phyloP scores from a whole-genome alignment of 306 rosid genomes.

The Pterocarpus macrocarpus region DNA sequence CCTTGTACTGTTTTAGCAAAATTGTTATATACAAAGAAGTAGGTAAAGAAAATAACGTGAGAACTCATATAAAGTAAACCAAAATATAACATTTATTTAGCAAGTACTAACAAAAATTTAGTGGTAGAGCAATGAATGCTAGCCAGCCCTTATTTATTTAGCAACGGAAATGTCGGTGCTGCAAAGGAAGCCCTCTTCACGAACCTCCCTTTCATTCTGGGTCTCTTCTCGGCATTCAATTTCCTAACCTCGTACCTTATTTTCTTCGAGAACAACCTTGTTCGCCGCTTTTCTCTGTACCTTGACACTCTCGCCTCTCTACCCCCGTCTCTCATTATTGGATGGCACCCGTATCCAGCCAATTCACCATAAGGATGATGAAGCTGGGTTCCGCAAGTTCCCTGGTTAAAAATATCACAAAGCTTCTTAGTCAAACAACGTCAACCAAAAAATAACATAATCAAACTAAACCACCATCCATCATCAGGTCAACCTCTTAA shows the following conservation, averaged over 20 bases:
- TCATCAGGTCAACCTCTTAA: neutral
- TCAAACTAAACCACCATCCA: neutral
- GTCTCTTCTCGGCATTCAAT: slow-evolving; percentile 96
- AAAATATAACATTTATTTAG: neutral
- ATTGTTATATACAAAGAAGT: slow-evolving; percentile 37
- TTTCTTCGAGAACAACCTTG: slow-evolving; percentile 90
- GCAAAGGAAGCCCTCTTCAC: slow-evolving; percentile 76
- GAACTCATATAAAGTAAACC: neutral
- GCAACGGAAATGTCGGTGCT: slow-evolving; percentile 58
- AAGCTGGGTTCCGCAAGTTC: slow-evolving; percentile 42
- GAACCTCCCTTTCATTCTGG: slow-evolving; percentile 97
- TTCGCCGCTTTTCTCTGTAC: slow-evolving; percentile 88
- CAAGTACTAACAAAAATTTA: slow-evolving; percentile 23
- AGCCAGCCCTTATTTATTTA: slow-evolving; percentile 26
- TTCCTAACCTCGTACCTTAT: slow-evolving; percentile 96
- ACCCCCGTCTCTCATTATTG: slow-evolving; percentile 64
- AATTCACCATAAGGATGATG: slow-evolving; percentile 52
- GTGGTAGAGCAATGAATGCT: slow-evolving; percentile 12
- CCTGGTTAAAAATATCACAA: slow-evolving; percentile 47
- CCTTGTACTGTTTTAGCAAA: slow-evolving; percentile 12
- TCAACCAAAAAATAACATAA: neutral
- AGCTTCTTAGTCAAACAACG: neutral
- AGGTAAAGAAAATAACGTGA: neutral
- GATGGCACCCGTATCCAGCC: slow-evolving; percentile 53
- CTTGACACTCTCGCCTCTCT: slow-evolving; percentile 93